Conservation (phyloP, 805 yeast genomes). For the Candida hungchunana region DNA sequence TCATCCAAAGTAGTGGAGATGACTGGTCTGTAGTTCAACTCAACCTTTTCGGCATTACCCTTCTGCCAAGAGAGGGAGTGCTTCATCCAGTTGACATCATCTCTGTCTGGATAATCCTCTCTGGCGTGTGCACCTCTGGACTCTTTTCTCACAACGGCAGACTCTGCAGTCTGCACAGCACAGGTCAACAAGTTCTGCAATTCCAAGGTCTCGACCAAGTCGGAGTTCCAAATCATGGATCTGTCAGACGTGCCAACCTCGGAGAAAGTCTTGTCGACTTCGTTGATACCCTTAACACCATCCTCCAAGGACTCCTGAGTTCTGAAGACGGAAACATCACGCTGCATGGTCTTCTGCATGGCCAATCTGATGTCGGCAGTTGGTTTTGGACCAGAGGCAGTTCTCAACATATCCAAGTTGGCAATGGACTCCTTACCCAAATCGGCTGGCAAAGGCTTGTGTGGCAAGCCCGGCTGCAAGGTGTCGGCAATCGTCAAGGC, state of each 20-base stretch:
- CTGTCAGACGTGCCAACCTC: slow-evolving; percentile 88
- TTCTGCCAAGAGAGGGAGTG: slow-evolving; percentile 93
- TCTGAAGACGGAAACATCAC: slow-evolving; percentile 95
- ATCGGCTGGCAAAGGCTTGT: slow-evolving; percentile 76
- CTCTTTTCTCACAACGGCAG: slow-evolving; percentile 94
- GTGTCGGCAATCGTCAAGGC: slow-evolving; percentile 85
- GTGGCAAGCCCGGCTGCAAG: slow-evolving; percentile 85
- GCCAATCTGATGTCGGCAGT: slow-evolving; percentile 87
- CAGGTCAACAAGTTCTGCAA: slow-evolving; percentile 94
- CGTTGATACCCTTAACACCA: slow-evolving; percentile 78
- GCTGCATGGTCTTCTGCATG: slow-evolving; percentile 97
- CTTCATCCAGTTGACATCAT: slow-evolving; percentile 96
- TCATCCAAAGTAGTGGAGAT: slow-evolving; percentile 82
- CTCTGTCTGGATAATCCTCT: slow-evolving; percentile 95
- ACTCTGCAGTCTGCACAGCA: slow-evolving; percentile 91
- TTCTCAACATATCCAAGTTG: slow-evolving; percentile 85
- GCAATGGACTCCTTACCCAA: slow-evolving; percentile 87
- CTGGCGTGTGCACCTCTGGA: slow-evolving; percentile 99
- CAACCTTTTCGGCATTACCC: slow-evolving; percentile 62
- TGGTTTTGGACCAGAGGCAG: slow-evolving; percentile 71
- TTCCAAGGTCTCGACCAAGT: slow-evolving; percentile 92
- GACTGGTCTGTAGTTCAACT: slow-evolving; percentile 82
- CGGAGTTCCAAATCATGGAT: slow-evolving; percentile 99
- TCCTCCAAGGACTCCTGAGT: slow-evolving; percentile 85
- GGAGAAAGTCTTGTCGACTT: slow-evolving; percentile 67